phyloP scores from a whole-genome alignment of 495 filamentous ascomycete genomes.

The Wilcoxina mikolae region DNA sequence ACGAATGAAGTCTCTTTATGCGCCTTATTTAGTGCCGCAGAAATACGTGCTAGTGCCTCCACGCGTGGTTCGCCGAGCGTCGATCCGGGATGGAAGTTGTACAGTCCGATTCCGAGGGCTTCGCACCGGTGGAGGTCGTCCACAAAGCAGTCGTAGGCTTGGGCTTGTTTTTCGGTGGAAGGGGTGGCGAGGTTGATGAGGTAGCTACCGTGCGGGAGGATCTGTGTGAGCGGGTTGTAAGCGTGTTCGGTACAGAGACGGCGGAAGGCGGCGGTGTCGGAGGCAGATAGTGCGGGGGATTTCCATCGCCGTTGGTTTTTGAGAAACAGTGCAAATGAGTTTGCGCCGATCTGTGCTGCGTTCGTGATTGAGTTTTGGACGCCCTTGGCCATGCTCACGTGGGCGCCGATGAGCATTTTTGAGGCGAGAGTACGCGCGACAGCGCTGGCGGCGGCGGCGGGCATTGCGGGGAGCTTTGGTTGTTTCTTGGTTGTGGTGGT shows the following conservation, averaged over 20 bases:
- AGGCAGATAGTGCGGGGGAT: slow-evolving; percentile 59
- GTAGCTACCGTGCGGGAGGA: slow-evolving; percentile 88
- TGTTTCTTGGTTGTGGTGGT: background rate
- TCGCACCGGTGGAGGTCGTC: slow-evolving; percentile 85
- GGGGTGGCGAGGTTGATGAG: slow-evolving; percentile 85
- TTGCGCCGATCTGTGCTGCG: slow-evolving; percentile 66
- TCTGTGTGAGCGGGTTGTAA: slow-evolving; percentile 55
- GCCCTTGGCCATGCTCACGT: slow-evolving; percentile 79
- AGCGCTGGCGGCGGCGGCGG: slow-evolving; percentile 32
- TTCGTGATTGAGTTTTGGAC: slow-evolving; percentile 82
- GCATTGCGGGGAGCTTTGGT: background rate
- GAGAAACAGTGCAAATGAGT: slow-evolving; percentile 85
- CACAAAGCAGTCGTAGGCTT: slow-evolving; percentile 72
- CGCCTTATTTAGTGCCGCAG: slow-evolving; percentile 61
- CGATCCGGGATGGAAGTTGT: slow-evolving; percentile 94
- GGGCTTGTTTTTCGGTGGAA: slow-evolving; percentile 62
- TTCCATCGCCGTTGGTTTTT: slow-evolving; percentile 93
- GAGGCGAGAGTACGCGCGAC: slow-evolving; percentile 51
- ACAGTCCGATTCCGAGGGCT: slow-evolving; percentile 69
- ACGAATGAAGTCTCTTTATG: slow-evolving; percentile 61
- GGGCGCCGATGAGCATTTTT: slow-evolving; percentile 78
- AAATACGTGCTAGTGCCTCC: slow-evolving; percentile 62
- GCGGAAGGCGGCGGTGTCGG: slow-evolving; percentile 52
- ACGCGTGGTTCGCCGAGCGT: slow-evolving; percentile 48
- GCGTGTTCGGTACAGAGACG: slow-evolving; percentile 49